Evolutionary conservation across 2,329 filamentous ascomycete genomes (phyloP).

Genomic region (Colletotrichum sp.): DNA sequence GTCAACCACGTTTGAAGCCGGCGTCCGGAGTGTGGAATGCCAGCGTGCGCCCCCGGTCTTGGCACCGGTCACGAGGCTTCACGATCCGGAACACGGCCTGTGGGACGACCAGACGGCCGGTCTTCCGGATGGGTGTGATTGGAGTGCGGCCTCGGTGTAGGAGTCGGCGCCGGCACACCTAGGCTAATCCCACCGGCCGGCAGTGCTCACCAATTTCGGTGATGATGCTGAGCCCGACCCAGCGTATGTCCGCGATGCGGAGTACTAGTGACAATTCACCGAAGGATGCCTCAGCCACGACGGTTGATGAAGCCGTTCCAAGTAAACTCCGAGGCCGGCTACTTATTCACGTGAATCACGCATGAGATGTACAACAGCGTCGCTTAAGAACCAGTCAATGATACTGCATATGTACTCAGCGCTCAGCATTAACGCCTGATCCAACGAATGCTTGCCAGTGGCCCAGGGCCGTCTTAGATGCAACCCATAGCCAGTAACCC

Average conservation of each 20-base stretch:
- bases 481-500: neutral
- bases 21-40: neutral
- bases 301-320: neutral
- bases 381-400: neutral
- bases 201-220: neutral
- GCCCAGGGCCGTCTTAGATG: neutral
- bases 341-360: neutral
- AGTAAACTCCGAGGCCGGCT: neutral
- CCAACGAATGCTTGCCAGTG: neutral
- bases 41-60: neutral
- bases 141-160: neutral
- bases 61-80: neutral
- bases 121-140: neutral
- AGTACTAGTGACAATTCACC: neutral
- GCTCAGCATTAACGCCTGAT: neutral
- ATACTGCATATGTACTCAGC: neutral
- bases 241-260: neutral
- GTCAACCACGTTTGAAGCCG: neutral
- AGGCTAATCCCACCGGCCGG: neutral
- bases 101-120: neutral
- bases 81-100: neutral
- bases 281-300: neutral
- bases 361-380: neutral
- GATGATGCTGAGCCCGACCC: neutral
- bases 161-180: neutral